Base-by-base conservation (phyloP, 805 yeast species). In the Ogataea methylovora region DNA sequence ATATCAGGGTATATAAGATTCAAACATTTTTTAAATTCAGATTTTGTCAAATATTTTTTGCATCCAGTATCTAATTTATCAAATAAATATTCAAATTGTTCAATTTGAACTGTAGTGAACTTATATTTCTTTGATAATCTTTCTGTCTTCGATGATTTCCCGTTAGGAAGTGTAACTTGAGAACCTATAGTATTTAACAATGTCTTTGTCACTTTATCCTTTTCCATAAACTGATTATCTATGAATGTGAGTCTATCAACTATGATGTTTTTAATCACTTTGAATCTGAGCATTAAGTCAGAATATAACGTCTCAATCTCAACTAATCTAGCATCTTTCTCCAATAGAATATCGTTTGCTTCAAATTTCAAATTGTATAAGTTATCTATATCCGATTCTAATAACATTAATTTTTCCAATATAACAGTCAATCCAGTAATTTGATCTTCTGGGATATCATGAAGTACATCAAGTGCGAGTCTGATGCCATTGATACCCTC, bases 61-160 rank as follows among this genome's bases (percentile, higher is more conserved):
- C 52, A 52, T 1, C 60, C 57, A 22, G 47, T 52, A 37, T 56
- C 60, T 37, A 63, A 63, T 37, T 59, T 61, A 9, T 67, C 47
- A 40, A 71, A 71, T 12, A 67, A 60, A 4, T 63, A 45, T 40
- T 65, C 70, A 42, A 65, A 65, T 35, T 67, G 70, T 29, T 60
- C 67, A 15, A 61, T 23, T 14, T 38, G 36, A 4, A 18, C 10
- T 8, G 23, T 23, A 4, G 27, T 22, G 5, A 30, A 21, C 10
- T 30, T 24, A 5, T 24, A n/a, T 24, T 30, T 30, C n/a, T 4
- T 16, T 14, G 14, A 22, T 15, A 14, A 22, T 11, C 22, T 22
- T 11, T 29, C 21, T 12, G 4, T 13, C 8, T 27, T 27, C 4
- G 22, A 7, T n/a, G n/a, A n/a, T n/a, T n/a, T n/a, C n/a, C 3